These are phyloP conservation scores for Alternaria rosae DNA, from an alignment of 2,329 filamentous ascomycete species.

Conservation along the genomic window DNA sequence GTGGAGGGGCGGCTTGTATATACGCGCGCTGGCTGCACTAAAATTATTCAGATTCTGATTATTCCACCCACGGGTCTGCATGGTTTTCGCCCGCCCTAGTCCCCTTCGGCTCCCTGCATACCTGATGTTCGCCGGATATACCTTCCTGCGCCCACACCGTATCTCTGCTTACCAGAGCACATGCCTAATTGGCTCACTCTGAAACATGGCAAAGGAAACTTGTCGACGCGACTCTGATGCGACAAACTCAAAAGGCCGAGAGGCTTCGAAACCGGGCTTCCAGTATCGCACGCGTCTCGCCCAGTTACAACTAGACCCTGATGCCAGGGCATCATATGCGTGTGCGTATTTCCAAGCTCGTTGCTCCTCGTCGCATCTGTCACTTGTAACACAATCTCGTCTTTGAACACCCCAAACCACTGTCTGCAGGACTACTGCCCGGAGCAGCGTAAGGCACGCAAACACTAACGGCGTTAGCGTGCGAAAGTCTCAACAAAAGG, in stretches of 20 bases:
- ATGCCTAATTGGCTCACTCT: constrained; percentile 8
- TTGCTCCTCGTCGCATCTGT: constrained; percentile 26
- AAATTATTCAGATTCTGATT: constrained; percentile 28
- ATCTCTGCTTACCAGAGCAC: constrained; percentile 11
- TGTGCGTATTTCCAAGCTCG: constrained; percentile 19
- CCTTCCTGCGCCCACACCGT: constrained; percentile 15
- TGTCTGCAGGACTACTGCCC: constrained; percentile 58
- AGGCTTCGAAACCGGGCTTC: neutral
- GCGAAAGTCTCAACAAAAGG: constrained; percentile 7
- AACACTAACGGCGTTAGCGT: constrained; percentile 33
- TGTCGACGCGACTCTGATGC: constrained; percentile 3
- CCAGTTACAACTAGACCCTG: neutral
- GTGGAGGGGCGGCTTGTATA: constrained; percentile 24
- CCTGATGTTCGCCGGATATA: constrained; percentile 9
- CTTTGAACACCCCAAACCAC: constrained; percentile 64
- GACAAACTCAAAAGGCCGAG: neutral
- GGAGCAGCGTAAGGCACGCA: constrained; percentile 47
- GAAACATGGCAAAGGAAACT: constrained; percentile 10
- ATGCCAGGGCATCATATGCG: constrained; percentile 21
- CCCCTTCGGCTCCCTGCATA: constrained; percentile 12
- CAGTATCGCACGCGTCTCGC: constrained; percentile 5
- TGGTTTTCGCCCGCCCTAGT: constrained; percentile 30
- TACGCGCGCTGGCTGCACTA: constrained; percentile 29
- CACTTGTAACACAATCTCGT: constrained; percentile 30
- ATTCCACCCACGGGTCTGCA: constrained; percentile 25